A percentile compares a stretch with the other conserved stretches of the same genome.
phyloP scores from a whole-genome alignment of 2,329 filamentous ascomycete species.

The Cladosporium sp. region DNA sequence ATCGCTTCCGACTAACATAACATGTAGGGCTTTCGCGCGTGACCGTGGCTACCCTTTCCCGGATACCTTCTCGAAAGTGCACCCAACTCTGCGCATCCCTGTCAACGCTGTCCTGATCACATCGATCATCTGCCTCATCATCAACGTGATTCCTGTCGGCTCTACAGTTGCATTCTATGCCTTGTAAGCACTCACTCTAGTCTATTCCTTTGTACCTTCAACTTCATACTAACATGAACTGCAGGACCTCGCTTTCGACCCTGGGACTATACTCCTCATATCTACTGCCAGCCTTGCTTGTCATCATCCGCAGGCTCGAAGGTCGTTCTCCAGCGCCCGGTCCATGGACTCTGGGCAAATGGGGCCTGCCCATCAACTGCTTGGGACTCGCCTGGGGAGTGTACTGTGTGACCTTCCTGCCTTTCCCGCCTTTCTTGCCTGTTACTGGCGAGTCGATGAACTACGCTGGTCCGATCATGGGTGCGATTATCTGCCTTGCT shows the following conservation, averaged over 20 bases:
- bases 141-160: slow-evolving; percentile 46
- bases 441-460: slow-evolving; percentile 25
- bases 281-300: slow-evolving; percentile 36
- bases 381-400: slow-evolving; percentile 43
- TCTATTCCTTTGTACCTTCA: too few relatives aligned
- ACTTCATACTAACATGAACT: background rate
- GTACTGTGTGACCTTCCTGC: slow-evolving; percentile 37
- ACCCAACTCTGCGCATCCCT: slow-evolving; percentile 40
- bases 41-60: slow-evolving; percentile 2
- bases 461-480: slow-evolving; percentile 24
- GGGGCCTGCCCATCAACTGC: slow-evolving; percentile 23
- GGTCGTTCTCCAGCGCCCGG: slow-evolving; percentile 13
- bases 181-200: slow-evolving; percentile 24
- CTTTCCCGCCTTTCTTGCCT: slow-evolving; percentile 22
- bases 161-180: slow-evolving; percentile 28
- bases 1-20: background rate
- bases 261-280: background rate
- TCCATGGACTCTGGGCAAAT: slow-evolving; percentile 22
- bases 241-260: background rate
- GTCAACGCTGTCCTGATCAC: slow-evolving; percentile 42
- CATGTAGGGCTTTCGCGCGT: slow-evolving; percentile 3
- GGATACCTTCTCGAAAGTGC: slow-evolving; percentile 24
- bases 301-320: slow-evolving; percentile 24
- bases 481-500: slow-evolving; percentile 22
- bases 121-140: slow-evolving; percentile 36